Conservation (phyloP, 2,329 filamentous ascomycete genomes). For the Fusarium pseudoanthophilum region DNA sequence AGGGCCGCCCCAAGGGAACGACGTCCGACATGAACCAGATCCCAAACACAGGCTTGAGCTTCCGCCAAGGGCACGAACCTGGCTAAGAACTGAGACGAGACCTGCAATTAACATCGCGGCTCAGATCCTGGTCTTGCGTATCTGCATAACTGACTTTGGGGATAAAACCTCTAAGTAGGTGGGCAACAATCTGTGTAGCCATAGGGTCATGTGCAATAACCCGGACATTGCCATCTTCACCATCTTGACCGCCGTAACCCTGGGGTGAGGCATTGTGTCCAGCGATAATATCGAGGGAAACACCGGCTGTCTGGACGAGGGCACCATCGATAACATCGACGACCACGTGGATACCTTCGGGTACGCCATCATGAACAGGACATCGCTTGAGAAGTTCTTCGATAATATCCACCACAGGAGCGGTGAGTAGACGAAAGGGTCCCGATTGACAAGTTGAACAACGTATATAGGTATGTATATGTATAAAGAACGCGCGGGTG, state of each 20-base stretch:
- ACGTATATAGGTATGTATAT: too few species aligned
- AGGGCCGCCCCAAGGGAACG: too few species aligned
- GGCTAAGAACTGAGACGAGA: too few species aligned
- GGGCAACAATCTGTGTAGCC: background rate
- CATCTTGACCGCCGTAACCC: background rate
- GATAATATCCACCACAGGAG: too few species aligned
- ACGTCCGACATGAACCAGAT: background rate
- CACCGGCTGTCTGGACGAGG: too few species aligned
- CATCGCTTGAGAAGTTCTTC: too few species aligned
- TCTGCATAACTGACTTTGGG: background rate
- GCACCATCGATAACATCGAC: background rate
- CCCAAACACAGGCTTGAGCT: background rate
- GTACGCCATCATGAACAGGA: background rate
- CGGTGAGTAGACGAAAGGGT: too few species aligned
- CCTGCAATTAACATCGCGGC: too few species aligned
- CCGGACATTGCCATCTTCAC: background rate
- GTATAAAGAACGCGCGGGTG: background rate
- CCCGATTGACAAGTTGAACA: too few species aligned
- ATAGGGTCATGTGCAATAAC: background rate
- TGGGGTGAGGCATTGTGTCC: too few species aligned
- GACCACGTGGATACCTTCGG: background rate
- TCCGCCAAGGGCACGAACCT: too few species aligned
- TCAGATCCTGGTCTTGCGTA: background rate
- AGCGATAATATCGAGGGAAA: background rate
- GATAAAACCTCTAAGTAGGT: background rate